A percentile compares a stretch with the other conserved stretches of the same genome.
Evolutionary conservation across 371 early-diverging fungal genomes (phyloP).

Genomic region (Mortierella sp.): DNA sequence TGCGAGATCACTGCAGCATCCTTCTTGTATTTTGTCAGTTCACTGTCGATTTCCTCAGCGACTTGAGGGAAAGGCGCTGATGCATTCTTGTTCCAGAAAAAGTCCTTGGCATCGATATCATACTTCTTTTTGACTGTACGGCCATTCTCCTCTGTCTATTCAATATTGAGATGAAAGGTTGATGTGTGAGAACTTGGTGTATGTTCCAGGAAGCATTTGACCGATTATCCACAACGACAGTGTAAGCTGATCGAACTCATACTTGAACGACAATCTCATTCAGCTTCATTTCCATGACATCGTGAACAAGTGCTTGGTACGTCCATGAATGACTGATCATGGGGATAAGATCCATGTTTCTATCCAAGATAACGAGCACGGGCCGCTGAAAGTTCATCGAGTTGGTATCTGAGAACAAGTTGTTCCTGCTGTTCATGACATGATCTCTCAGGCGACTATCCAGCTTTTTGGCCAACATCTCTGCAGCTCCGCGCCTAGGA

Average conservation of each 20-base stretch:
- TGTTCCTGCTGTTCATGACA: constrained; percentile 83
- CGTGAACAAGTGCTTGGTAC: constrained; percentile 97
- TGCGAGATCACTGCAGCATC: constrained; percentile 94
- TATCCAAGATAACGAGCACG: constrained; percentile 92
- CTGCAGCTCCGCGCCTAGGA: constrained; percentile 92
- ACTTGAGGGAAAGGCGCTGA: constrained; percentile 97
- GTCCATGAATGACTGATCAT: constrained; percentile 99
- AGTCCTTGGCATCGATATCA: constrained; percentile 91
- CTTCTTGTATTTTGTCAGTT: constrained; percentile 90
- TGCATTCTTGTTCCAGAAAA: constrained; percentile 95
- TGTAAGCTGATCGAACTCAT: no score
- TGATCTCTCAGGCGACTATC: constrained; percentile 92
- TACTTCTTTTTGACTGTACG: constrained; percentile 76
- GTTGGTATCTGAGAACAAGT: constrained; percentile 77
- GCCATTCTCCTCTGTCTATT: constrained; percentile 78
- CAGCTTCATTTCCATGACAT: constrained; percentile 91
- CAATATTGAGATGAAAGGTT: not conserved
- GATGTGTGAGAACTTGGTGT: no score
- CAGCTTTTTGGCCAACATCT: constrained; percentile 90
- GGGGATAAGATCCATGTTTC: constrained; percentile 95
- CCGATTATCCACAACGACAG: no score
- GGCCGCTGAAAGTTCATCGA: constrained; percentile 64
- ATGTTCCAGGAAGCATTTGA: no score
- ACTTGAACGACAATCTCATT: constrained; percentile 78
- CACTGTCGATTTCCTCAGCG: constrained; percentile 94